These are phyloP conservation scores for Pyricularia pennisetigena DNA, from an alignment of 2,329 filamentous ascomycete species.

Conservation along the genomic window DNA sequence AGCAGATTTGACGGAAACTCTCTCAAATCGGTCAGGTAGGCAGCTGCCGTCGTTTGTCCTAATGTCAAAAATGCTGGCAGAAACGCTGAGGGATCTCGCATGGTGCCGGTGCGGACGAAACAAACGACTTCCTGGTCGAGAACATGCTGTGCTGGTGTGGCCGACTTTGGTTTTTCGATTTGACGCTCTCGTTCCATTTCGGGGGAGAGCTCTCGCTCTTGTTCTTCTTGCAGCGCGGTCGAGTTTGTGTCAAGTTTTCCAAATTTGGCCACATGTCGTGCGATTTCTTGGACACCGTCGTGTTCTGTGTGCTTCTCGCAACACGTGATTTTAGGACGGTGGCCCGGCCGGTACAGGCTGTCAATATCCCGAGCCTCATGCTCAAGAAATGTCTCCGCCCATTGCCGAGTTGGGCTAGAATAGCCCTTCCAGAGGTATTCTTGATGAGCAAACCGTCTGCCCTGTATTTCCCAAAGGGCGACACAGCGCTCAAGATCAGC, in stretches of 20 bases:
- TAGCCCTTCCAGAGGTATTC: slow-evolving; percentile 20
- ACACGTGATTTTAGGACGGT: not conserved
- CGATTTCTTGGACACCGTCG: slow-evolving; percentile 1
- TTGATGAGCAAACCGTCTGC: slow-evolving; percentile 36
- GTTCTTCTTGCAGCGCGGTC: slow-evolving; percentile 42
- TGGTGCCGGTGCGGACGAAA: slow-evolving; percentile 27
- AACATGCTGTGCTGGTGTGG: no score
- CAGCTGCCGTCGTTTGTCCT: slow-evolving; percentile 24
- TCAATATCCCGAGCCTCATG: slow-evolving; percentile 41
- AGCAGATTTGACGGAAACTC: slow-evolving; percentile 29
- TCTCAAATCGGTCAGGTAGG: slow-evolving; percentile 16
- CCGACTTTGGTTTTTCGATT: not conserved
- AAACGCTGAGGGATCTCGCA: slow-evolving; percentile 23
- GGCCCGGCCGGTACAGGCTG: slow-evolving; percentile 36
- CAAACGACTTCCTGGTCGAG: not conserved
- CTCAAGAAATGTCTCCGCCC: slow-evolving; percentile 32
- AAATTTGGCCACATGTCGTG: slow-evolving; percentile 3
- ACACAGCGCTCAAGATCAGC: slow-evolving; percentile 30
- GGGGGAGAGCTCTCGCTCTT: slow-evolving; percentile 57
- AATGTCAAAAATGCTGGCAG: slow-evolving; percentile 35
- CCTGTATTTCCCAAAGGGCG: slow-evolving; percentile 52
- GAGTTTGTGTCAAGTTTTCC: slow-evolving; percentile 9
- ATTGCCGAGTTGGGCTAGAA: slow-evolving; percentile 17
- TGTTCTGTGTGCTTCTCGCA: not conserved
- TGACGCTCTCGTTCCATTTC: slow-evolving; percentile 53